Evolutionary conservation across 2,329 filamentous ascomycete genomes (phyloP).

Genomic region (Monosporascus sp.): DNA sequence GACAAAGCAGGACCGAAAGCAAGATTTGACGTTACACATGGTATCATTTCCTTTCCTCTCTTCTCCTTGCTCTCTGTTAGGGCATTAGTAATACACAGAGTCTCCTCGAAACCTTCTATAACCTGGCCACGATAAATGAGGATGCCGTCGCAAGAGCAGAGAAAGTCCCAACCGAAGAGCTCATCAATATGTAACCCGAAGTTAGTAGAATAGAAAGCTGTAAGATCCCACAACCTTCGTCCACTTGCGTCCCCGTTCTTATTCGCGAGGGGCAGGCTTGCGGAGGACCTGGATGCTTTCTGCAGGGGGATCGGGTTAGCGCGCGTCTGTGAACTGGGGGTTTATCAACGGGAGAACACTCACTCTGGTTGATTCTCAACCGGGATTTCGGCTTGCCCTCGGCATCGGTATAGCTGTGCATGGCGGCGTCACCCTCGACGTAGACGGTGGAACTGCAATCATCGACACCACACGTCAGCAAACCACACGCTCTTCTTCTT

Average conservation of each 20-base stretch:
- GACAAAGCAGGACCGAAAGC: too few relatives aligned
- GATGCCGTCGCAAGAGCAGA: too few relatives aligned
- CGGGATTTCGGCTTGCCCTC: slow-evolving; percentile 63
- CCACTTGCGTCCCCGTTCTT: neutral
- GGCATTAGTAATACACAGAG: too few relatives aligned
- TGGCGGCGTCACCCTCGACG: slow-evolving; percentile 75
- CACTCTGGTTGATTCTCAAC: slow-evolving; percentile 78
- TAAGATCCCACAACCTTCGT: too few relatives aligned
- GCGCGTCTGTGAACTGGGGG: neutral
- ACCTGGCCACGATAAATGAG: too few relatives aligned
- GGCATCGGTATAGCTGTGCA: slow-evolving; percentile 61
- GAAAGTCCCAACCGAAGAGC: too few relatives aligned
- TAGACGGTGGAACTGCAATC: slow-evolving; percentile 65
- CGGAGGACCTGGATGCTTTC: slow-evolving; percentile 45
- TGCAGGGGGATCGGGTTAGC: slow-evolving; percentile 18
- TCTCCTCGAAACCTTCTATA: too few relatives aligned
- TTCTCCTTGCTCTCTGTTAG: too few relatives aligned
- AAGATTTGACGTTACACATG: too few relatives aligned
- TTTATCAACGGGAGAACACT: slow-evolving; percentile 24
- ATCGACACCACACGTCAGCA: slow-evolving; percentile 7
- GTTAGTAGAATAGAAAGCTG: too few relatives aligned
- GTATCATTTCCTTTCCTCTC: too few relatives aligned
- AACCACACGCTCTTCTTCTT: neutral
- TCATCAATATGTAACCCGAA: too few relatives aligned
- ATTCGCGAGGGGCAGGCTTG: slow-evolving; percentile 15